phyloP scores from a whole-genome alignment of 2,329 filamentous ascomycete species.

The Plenodomus lindquistii region DNA sequence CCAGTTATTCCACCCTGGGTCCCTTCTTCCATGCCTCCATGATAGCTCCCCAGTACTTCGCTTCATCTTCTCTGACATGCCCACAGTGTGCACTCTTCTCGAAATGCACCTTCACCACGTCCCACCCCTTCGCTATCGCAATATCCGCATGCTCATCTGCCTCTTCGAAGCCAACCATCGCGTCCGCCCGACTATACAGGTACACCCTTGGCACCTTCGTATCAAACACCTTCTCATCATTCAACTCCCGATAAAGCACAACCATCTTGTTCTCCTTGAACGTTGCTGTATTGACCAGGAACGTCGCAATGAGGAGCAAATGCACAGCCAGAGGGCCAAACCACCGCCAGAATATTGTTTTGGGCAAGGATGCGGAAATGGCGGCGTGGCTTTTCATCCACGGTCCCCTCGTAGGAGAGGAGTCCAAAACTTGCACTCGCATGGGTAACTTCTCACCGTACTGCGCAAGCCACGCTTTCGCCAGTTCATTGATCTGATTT shows the following conservation, averaged over 20 bases:
- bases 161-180: conserved; percentile 60
- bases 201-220: conserved; percentile 55
- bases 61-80: conserved; percentile 61
- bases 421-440: conserved; percentile 39
- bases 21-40: conserved; percentile 35
- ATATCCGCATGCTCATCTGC: conserved; percentile 59
- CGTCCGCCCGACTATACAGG: conserved; percentile 62
- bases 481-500: conserved; percentile 39
- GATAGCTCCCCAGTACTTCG: conserved; percentile 60
- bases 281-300: conserved; percentile 17
- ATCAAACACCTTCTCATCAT: conserved; percentile 32
- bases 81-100: conserved; percentile 64
- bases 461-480: conserved; percentile 31
- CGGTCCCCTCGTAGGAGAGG: conserved; percentile 36
- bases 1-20: conserved; percentile 1
- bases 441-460: conserved; percentile 29
- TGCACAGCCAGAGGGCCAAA: conserved; percentile 35
- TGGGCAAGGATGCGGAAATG: conserved; percentile 33
- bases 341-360: conserved; percentile 25
- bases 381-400: conserved; percentile 39
- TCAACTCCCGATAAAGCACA: conserved; percentile 34
- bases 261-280: conserved; percentile 32
- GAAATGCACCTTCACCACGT: conserved; percentile 57
- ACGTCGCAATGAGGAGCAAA: conserved; percentile 26
- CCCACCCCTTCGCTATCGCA: conserved; percentile 55